Percentiles rank a stretch among this genome's conserved stretches.
phyloP scores from a whole-genome alignment of 164 flowering plant genomes.

The Protea cynaroides region DNA sequence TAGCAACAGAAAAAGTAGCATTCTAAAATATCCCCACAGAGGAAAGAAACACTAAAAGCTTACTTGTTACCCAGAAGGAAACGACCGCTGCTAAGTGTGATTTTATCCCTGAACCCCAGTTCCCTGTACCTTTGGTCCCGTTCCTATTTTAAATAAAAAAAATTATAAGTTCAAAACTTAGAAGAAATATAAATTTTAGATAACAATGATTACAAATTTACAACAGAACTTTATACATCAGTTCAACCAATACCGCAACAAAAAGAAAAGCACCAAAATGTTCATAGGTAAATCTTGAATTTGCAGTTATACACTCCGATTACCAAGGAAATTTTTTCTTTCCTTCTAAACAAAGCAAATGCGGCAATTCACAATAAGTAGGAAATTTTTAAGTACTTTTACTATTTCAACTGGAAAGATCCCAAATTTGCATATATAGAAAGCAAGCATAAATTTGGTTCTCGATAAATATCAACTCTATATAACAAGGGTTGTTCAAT shows the following conservation, averaged over 20 bases:
- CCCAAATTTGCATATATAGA: too few relatives aligned
- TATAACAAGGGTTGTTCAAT: too few relatives aligned
- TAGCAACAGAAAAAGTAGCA: neutral
- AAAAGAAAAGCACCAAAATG: neutral
- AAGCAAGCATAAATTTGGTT: too few relatives aligned
- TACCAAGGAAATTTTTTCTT: too few relatives aligned
- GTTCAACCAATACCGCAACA: neutral
- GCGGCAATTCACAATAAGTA: too few relatives aligned
- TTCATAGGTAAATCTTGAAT: too few relatives aligned
- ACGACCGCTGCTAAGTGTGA: constrained; percentile 96
- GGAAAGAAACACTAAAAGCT: constrained; percentile 11
- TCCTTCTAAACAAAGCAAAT: too few relatives aligned
- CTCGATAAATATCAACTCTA: too few relatives aligned
- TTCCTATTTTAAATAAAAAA: constrained; percentile 45
- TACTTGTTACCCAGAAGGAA: constrained; percentile 97
- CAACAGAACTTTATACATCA: neutral
- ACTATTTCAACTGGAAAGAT: too few relatives aligned
- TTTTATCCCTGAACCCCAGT: constrained; percentile 89
- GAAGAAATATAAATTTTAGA: neutral
- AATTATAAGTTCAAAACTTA: constrained; percentile 7
- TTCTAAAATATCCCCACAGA: neutral
- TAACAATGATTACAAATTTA: too few relatives aligned
- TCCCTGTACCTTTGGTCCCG: constrained; percentile 98
- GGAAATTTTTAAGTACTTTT: too few relatives aligned
- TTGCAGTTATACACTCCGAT: too few relatives aligned